Evolutionary conservation across 164 flowering plant species (phyloP).

Genomic region (Chimonanthus salicifolius): DNA sequence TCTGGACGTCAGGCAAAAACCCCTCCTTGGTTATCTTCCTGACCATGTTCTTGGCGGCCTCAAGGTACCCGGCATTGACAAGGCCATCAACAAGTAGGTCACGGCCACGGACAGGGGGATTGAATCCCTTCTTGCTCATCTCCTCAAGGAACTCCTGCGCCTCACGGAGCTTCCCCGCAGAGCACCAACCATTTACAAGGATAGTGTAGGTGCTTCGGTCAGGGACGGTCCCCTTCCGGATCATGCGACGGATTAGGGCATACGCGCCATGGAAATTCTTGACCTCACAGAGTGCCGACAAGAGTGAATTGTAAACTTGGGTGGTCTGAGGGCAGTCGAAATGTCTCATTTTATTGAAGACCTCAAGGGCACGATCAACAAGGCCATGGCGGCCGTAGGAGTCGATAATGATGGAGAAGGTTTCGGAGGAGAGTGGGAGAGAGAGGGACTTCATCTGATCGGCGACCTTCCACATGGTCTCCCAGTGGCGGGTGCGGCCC

Average conservation of each 20-base stretch:
- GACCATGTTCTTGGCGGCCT: conserved; percentile 76
- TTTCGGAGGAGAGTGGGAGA: conserved; percentile 33
- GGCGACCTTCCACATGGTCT: conserved; percentile 76
- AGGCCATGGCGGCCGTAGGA: conserved; percentile 65
- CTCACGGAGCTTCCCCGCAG: conserved; percentile 75
- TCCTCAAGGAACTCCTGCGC: conserved; percentile 84
- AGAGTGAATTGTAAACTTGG: conserved; percentile 59
- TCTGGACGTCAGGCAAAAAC: conserved; percentile 58
- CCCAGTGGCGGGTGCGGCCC: conserved; percentile 50
- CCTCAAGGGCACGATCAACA: conserved; percentile 60
- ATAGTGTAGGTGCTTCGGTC: conserved; percentile 62
- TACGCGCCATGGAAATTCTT: conserved; percentile 85
- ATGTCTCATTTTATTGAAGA: conserved; percentile 52
- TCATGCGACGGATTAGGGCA: conserved; percentile 76
- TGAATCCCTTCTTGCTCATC: conserved; percentile 83
- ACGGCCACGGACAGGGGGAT: conserved; percentile 85
- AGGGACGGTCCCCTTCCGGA: conserved; percentile 58
- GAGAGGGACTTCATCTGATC: conserved; percentile 43
- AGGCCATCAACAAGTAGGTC: conserved; percentile 85
- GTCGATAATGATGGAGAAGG: conserved; percentile 53
- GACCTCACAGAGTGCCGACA: conserved; percentile 66
- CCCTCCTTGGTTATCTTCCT: conserved; percentile 81
- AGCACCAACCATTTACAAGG: conserved; percentile 91
- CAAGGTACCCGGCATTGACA: conserved; percentile 79
- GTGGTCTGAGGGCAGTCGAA: conserved; percentile 53